Percentiles rank a stretch among this genome's conserved stretches.
These are phyloP conservation scores for Infundibulicybe gibba DNA, from an alignment of 768 basidiomycete species.

Conservation along the genomic window DNA sequence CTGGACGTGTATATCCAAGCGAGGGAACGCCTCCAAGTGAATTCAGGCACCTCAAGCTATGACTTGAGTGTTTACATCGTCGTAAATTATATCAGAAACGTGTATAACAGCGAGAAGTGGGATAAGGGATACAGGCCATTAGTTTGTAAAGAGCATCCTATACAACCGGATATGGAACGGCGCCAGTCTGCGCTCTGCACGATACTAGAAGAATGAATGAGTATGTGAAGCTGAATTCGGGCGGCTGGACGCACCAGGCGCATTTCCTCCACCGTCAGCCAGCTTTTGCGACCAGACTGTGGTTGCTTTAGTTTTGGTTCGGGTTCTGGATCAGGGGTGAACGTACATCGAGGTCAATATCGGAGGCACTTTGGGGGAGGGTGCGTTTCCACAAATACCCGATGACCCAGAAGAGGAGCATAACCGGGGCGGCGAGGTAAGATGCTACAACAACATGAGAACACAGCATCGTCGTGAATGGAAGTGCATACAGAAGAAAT, in stretches of 20 bases:
- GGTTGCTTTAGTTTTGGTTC: too few relatives aligned
- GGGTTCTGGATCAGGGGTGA: too few relatives aligned
- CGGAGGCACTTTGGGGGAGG: conserved; percentile 27
- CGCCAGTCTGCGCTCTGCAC: conserved; percentile 32
- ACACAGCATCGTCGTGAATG: too few relatives aligned
- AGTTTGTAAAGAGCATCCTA: conserved; percentile 38
- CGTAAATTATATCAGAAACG: too few relatives aligned
- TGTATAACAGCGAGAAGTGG: too few relatives aligned
- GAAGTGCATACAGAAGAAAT: conserved; percentile 33
- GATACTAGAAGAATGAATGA: conserved; percentile 22
- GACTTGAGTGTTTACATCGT: too few relatives aligned
- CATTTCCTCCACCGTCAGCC: conserved; percentile 44
- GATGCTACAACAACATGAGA: too few relatives aligned
- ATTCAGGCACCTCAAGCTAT: too few relatives aligned
- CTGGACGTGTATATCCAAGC: too few relatives aligned
- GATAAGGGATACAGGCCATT: too few relatives aligned
- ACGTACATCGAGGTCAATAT: conserved; percentile 39
- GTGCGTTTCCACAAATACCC: conserved; percentile 39
- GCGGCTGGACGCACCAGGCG: conserved; percentile 21
- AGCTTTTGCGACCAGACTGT: conserved; percentile 41
- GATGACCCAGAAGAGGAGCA: conserved; percentile 33
- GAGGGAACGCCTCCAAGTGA: too few relatives aligned
- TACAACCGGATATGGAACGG: conserved; percentile 32
- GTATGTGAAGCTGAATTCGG: not conserved
- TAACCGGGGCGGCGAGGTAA: conserved; percentile 38